Evolutionary conservation across 345 rosid species (phyloP).

Genomic region (Firmiana major): DNA sequence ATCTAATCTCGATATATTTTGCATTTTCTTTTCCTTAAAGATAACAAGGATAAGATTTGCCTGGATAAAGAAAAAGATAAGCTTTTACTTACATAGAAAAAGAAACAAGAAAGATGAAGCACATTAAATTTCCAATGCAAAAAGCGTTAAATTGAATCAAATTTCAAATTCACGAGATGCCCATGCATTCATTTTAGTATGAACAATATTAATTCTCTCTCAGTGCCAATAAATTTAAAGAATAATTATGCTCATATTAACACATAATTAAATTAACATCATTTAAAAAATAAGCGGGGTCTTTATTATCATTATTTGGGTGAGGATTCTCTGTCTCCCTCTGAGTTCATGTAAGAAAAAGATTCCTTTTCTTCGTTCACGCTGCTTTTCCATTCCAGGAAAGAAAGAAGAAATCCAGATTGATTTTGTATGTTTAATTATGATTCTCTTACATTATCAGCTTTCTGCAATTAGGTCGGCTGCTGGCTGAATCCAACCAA

Average conservation of each 20-base stretch:
- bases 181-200: not conserved
- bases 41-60: not conserved
- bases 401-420: conserved; percentile 2
- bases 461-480: conserved; percentile 14
- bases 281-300: too few species aligned
- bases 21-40: too few species aligned
- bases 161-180: not conserved
- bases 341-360: not conserved
- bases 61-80: not conserved
- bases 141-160: too few species aligned
- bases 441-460: conserved; percentile 9
- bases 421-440: conserved; percentile 15
- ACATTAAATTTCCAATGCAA: not conserved
- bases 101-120: too few species aligned
- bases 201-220: not conserved
- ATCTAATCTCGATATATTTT: too few species aligned
- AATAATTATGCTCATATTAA: not conserved
- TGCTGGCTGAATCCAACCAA: conserved; percentile 11
- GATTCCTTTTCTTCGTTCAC: not conserved
- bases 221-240: not conserved
- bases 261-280: not conserved
- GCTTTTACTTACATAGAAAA: not conserved
- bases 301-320: too few species aligned
- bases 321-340: too few species aligned
- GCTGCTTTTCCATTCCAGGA: not conserved